Evolutionary conservation across 2,329 filamentous ascomycete species (phyloP).

Genomic region (Lasiodiplodia gonubiensis): DNA sequence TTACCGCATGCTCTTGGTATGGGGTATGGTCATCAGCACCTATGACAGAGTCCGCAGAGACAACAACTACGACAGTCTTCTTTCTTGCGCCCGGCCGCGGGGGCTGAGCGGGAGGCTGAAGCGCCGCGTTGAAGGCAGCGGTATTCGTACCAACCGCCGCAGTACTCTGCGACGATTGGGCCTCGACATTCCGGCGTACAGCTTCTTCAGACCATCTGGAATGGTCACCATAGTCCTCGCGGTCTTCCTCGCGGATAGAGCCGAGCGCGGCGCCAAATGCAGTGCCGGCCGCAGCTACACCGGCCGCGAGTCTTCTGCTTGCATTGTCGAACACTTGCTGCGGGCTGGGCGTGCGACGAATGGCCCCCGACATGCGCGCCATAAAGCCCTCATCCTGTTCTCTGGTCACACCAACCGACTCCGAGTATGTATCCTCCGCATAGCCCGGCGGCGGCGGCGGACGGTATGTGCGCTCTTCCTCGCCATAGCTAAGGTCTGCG

Average conservation of each 20-base stretch:
- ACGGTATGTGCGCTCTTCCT: conserved; percentile 8
- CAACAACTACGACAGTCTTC: conserved; percentile 85
- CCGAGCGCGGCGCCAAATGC: conserved; percentile 82
- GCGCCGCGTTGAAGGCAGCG: conserved; percentile 40
- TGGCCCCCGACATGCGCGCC: conserved; percentile 77
- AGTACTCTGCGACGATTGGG: conserved; percentile 43
- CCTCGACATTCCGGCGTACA: conserved; percentile 60
- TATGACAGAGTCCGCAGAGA: conserved; percentile 73
- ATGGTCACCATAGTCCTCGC: conserved; percentile 80
- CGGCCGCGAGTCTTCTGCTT: conserved; percentile 78
- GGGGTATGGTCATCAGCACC: conserved; percentile 21
- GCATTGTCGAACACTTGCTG: conserved; percentile 88
- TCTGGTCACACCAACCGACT: conserved; percentile 27
- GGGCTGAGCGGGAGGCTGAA: conserved; percentile 29
- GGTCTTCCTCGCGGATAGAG: conserved; percentile 83
- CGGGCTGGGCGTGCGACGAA: conserved; percentile 82
- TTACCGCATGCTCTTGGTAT: conserved; percentile 61
- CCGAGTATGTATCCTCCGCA: conserved; percentile 20
- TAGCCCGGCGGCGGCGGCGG: conserved; percentile 37
- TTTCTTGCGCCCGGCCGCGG: conserved; percentile 34
- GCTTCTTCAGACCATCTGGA: conserved; percentile 93
- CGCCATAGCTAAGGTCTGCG: conserved; percentile 34
- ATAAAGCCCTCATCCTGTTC: conserved; percentile 64
- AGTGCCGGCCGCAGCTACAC: conserved; percentile 81
- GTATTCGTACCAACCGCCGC: conserved; percentile 42